phyloP scores from a whole-genome alignment of 2,329 filamentous ascomycete genomes.

The Ophiostoma sp. region DNA sequence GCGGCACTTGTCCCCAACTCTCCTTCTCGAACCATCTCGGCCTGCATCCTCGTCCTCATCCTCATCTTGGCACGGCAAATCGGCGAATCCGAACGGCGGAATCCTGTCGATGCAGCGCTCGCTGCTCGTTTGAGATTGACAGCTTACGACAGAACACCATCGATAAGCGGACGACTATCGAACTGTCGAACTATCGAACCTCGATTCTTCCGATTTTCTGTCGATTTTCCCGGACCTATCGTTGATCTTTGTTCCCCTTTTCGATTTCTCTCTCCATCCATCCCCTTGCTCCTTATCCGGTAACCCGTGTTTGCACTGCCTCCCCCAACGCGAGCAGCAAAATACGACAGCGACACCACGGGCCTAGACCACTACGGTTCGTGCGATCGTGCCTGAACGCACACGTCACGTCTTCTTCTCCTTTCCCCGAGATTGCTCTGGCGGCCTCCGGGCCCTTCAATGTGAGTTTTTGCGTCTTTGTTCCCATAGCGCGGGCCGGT shows the following conservation, averaged over 20 bases:
- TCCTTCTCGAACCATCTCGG: neutral
- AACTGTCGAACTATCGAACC: neutral
- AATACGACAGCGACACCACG: neutral
- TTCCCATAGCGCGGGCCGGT: neutral
- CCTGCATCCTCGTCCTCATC: neutral
- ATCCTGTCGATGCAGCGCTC: slow-evolving; percentile 14
- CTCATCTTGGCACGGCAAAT: neutral
- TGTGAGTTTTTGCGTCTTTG: slow-evolving; percentile 22
- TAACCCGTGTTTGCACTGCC: slow-evolving; percentile 18
- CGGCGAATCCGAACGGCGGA: neutral
- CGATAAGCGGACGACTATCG: neutral
- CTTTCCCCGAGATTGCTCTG: slow-evolving; percentile 22
- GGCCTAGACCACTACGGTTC: slow-evolving; percentile 12
- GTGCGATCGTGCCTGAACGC: slow-evolving; percentile 5
- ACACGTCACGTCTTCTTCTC: neutral
- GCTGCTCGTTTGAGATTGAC: neutral
- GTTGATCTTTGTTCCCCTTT: neutral
- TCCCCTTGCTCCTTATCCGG: slow-evolving; percentile 13
- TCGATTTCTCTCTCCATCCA: neutral
- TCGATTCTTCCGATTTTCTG: neutral
- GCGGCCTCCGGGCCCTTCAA: slow-evolving; percentile 30
- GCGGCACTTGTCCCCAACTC: neutral
- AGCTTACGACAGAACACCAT: neutral
- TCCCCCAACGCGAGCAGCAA: slow-evolving; percentile 6
- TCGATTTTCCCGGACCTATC: slow-evolving; percentile 3